These are phyloP conservation scores for Aspergillus sp. DNA, from an alignment of 2,329 filamentous ascomycete species.

Conservation along the genomic window DNA sequence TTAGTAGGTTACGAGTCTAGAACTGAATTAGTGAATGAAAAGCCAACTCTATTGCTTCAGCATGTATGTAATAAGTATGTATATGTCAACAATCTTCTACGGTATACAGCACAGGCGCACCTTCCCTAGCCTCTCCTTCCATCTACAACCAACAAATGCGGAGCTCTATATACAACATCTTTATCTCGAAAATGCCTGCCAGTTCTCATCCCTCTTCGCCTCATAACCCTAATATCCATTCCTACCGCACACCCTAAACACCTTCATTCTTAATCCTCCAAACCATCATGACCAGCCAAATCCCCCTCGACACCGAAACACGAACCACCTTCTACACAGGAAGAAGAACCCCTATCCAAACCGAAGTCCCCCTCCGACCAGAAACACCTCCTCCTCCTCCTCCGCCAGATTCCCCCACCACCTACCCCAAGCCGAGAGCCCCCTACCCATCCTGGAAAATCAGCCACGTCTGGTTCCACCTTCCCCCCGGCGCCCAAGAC, in stretches of 20 bases:
- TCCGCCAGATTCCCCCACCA: too few species aligned
- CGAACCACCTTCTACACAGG: too few species aligned
- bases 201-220: background rate
- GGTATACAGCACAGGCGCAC: background rate
- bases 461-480: background rate
- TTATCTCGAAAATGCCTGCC: too few species aligned
- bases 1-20: conserved; percentile 10
- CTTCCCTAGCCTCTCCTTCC: background rate
- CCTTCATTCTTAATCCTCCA: background rate
- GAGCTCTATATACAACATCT: background rate
- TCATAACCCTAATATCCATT: background rate
- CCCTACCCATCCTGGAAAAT: background rate
- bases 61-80: too few species aligned
- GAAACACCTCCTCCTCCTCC: too few species aligned
- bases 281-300: background rate
- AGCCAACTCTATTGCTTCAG: background rate
- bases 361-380: too few species aligned
- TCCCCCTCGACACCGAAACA: background rate
- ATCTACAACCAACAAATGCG: background rate
- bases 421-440: background rate
- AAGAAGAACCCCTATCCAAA: too few species aligned
- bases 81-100: background rate
- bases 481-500: background rate
- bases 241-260: background rate
- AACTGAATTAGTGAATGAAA: background rate